A percentile compares a stretch with the other conserved stretches of the same genome.
Evolutionary conservation across 768 basidiomycete species (phyloP).

Genomic region (Psilocybe azurescens): DNA sequence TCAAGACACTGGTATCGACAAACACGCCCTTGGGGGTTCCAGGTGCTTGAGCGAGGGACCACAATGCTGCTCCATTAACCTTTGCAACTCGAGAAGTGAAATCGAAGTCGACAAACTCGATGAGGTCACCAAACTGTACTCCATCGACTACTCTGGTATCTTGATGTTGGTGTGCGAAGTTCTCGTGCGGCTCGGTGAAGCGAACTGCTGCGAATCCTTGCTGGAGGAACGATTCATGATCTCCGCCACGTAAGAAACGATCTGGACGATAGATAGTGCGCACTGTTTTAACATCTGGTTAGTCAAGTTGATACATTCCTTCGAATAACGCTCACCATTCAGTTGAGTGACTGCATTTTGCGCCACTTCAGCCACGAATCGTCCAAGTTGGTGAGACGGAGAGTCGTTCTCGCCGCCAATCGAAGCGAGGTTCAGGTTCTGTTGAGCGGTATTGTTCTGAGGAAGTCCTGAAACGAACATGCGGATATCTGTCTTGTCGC

Average conservation of each 20-base stretch:
- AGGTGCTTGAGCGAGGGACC: constrained; percentile 61
- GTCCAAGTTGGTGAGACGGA: constrained; percentile 53
- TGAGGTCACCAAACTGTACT: constrained; percentile 60
- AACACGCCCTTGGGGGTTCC: constrained; percentile 55
- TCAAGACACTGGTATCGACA: constrained; percentile 51
- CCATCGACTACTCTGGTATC: constrained; percentile 55
- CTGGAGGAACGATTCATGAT: constrained; percentile 55
- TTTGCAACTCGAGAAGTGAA: constrained; percentile 53
- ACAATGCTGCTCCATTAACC: constrained; percentile 57
- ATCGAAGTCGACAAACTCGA: constrained; percentile 59
- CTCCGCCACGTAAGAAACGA: constrained; percentile 60
- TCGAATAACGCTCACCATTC: constrained; percentile 43
- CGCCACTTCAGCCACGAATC: constrained; percentile 56
- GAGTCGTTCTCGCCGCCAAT: constrained; percentile 62
- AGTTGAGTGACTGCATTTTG: constrained; percentile 53
- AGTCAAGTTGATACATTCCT: background rate
- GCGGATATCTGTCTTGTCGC: constrained; percentile 52
- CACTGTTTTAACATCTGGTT: constrained; percentile 34
- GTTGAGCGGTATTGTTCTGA: constrained; percentile 42
- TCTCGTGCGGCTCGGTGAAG: constrained; percentile 61
- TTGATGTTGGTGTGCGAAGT: constrained; percentile 65
- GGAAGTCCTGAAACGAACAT: constrained; percentile 60
- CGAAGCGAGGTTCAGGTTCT: constrained; percentile 37
- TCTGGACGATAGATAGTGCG: constrained; percentile 57
- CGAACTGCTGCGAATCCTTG: constrained; percentile 58